Evolutionary conservation across 2,329 filamentous ascomycete species (phyloP).

Genomic region (Penicillium verrucosum): DNA sequence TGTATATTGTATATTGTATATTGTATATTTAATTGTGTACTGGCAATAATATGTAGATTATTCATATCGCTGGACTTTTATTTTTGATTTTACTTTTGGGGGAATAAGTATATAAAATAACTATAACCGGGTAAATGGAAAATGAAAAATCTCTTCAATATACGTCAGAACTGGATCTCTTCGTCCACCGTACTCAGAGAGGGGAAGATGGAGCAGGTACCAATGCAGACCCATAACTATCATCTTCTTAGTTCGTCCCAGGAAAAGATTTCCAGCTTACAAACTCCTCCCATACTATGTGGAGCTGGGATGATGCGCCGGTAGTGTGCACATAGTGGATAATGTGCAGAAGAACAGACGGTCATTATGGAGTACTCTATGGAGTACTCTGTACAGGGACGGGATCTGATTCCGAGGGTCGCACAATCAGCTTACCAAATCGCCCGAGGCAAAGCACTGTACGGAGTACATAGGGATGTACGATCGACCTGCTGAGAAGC

Average conservation of each 20-base stretch:
- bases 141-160: not conserved
- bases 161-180: not conserved
- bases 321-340: constrained; percentile 3
- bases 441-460: not conserved
- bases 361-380: not conserved
- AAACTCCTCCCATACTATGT: not conserved
- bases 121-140: too few relatives aligned
- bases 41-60: not conserved
- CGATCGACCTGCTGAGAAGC: constrained; percentile 2
- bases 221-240: not conserved
- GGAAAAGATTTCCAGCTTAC: not conserved
- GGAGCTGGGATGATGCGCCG: not conserved
- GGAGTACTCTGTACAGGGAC: too few relatives aligned
- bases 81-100: too few relatives aligned
- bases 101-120: too few relatives aligned
- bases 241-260: not conserved
- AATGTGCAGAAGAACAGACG: not conserved
- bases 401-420: not conserved
- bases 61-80: not conserved
- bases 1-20: too few relatives aligned
- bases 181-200: not conserved
- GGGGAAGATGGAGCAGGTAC: constrained; percentile 1
- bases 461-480: not conserved
- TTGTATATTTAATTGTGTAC: not conserved
- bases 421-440: not conserved